These are phyloP conservation scores for Drosera capensis DNA, from an alignment of 148 eudicot genomes.

Conservation along the genomic window DNA sequence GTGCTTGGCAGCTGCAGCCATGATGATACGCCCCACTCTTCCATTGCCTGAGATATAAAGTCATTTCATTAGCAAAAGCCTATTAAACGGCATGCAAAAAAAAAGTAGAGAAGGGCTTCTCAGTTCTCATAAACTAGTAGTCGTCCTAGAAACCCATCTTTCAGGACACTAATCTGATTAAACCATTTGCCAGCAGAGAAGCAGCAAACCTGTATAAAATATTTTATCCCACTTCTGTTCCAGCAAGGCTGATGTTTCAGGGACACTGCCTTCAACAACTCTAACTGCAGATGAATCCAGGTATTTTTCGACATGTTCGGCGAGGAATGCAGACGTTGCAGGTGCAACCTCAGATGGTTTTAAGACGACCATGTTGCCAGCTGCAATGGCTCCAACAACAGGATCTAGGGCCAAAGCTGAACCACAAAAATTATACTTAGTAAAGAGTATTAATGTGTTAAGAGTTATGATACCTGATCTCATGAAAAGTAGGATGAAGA, in stretches of 20 bases:
- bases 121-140: too few species aligned
- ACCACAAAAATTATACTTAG: slow-evolving; percentile 2
- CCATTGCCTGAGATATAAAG: too few species aligned
- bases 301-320: slow-evolving; percentile 16
- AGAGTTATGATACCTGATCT: neutral
- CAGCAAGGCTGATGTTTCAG: slow-evolving; percentile 31
- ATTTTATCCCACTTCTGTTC: slow-evolving; percentile 53
- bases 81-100: too few species aligned
- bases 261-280: slow-evolving; percentile 45
- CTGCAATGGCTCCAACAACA: slow-evolving; percentile 52
- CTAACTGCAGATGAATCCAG: slow-evolving; percentile 35
- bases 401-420: slow-evolving; percentile 48
- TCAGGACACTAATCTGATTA: too few species aligned
- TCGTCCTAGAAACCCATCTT: too few species aligned
- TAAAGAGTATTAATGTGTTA: neutral
- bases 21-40: too few species aligned
- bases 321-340: slow-evolving; percentile 39
- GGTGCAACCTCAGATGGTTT: slow-evolving; percentile 63
- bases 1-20: too few species aligned
- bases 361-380: slow-evolving; percentile 47
- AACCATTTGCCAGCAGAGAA: too few species aligned
- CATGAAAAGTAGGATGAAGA: neutral
- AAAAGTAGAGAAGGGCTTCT: too few species aligned
- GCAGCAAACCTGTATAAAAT: slow-evolving; percentile 42
- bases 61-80: too few species aligned